These are phyloP conservation scores for Jamesozyma hellenica DNA, from an alignment of 805 yeast species.

Conservation along the genomic window DNA sequence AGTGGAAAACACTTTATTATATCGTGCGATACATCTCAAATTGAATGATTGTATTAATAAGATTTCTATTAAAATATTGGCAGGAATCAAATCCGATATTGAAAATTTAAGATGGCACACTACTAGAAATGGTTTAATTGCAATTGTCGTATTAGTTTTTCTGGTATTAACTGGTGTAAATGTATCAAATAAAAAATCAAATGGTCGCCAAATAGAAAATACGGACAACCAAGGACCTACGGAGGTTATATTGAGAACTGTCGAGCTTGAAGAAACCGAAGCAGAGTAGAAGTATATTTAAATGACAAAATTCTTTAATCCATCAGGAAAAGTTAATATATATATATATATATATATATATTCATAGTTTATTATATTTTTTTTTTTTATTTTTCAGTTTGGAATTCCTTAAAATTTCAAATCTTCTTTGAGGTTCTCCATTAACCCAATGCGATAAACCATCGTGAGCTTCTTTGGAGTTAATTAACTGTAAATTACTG, in stretches of 20 bases:
- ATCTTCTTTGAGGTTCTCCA: slow-evolving; percentile 66
- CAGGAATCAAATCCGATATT: slow-evolving; percentile 75
- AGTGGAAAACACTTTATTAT: slow-evolving; percentile 69
- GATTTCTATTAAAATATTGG: slow-evolving; percentile 69
- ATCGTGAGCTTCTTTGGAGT: slow-evolving; percentile 53
- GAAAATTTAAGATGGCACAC: slow-evolving; percentile 90
- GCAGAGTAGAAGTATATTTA: not conserved
- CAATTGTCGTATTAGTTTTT: slow-evolving; percentile 57
- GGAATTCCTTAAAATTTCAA: slow-evolving; percentile 38
- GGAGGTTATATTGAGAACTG: not conserved
- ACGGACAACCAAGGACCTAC: not conserved
- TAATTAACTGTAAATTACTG: slow-evolving; percentile 36
- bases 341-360: not conserved
- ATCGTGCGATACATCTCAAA: slow-evolving; percentile 53
- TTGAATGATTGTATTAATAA: slow-evolving; percentile 79
- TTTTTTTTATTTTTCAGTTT: slow-evolving; percentile 42
- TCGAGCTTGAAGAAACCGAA: not conserved
- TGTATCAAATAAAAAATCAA: slow-evolving; percentile 27
- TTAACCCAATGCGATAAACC: slow-evolving; percentile 64
- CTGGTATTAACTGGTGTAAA: slow-evolving; percentile 47
- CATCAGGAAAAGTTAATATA: too few species aligned
- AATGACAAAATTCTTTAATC: too few species aligned
- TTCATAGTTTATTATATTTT: not conserved
- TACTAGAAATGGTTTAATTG: slow-evolving; percentile 76
- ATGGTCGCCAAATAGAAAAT: not conserved